Evolutionary conservation across 78 protist genomes (phyloP).

Genomic region (Dictyostelium purpureum): DNA sequence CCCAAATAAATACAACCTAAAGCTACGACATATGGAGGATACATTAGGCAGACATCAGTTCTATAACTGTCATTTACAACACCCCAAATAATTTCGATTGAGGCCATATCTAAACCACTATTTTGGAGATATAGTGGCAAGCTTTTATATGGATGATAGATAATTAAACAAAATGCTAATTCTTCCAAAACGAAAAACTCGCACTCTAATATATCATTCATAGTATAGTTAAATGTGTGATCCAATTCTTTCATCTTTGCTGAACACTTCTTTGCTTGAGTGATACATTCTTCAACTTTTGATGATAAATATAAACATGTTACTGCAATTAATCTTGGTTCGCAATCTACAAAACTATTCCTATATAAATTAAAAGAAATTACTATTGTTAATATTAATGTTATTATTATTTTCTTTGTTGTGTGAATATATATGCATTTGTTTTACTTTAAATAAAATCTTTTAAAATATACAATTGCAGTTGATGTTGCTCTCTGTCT

Average conservation of each 20-base stretch:
- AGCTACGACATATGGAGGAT: conserved; percentile 80
- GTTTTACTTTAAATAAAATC: conserved; percentile 79
- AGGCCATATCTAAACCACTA: conserved; percentile 46
- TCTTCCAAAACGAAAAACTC: conserved; percentile 81
- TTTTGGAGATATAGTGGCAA: conserved; percentile 39
- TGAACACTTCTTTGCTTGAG: conserved; percentile 74
- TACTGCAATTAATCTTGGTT: conserved; percentile 75
- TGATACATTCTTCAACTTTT: conserved; percentile 80
- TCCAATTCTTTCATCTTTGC: conserved; percentile 71
- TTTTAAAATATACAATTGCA: conserved; percentile 79
- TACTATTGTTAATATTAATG: not conserved
- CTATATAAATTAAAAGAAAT: conserved; percentile 3
- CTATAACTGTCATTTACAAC: conserved; percentile 82
- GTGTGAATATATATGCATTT: not conserved
- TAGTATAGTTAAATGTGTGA: conserved; percentile 31
- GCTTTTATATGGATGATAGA: conserved; percentile 79
- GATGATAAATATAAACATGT: conserved; percentile 76
- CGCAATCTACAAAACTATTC: conserved; percentile 78
- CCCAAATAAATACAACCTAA: conserved; percentile 75
- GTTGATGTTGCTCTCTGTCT: conserved; percentile 81
- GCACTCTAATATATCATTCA: conserved; percentile 80
- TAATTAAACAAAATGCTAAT: conserved; percentile 47
- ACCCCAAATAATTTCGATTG: conserved; percentile 61
- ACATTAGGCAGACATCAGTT: conserved; percentile 69
- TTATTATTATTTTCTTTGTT: not conserved